Conservation (phyloP, 805 yeast genomes). For the Candida vaughaniae region DNA sequence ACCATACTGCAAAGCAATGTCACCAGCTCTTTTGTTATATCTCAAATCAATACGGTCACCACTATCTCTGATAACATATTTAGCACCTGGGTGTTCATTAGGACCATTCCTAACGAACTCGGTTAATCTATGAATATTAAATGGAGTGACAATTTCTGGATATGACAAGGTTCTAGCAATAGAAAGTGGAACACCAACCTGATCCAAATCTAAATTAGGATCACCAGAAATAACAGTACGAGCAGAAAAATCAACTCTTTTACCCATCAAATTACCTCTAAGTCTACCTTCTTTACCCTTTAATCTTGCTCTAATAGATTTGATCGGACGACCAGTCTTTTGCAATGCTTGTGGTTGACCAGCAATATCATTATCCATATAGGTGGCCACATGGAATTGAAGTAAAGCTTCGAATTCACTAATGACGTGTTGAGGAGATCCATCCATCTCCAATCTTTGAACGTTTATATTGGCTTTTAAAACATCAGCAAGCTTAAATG, state of each 20-base stretch:
- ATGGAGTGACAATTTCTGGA: conserved; percentile 97
- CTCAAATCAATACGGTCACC: conserved; percentile 98
- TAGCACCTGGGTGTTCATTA: conserved; percentile 99
- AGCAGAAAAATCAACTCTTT: conserved; percentile 98
- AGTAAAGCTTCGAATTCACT: conserved; percentile 93
- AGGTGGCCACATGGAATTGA: conserved; percentile 98
- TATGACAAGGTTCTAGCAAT: conserved; percentile 94
- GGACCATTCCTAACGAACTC: conserved; percentile 97
- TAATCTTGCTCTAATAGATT: conserved; percentile 97
- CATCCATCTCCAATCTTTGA: conserved; percentile 96
- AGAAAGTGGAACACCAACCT: conserved; percentile 97
- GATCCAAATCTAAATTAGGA: conserved; percentile 95
- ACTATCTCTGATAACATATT: conserved; percentile 94
- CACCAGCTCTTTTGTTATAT: conserved; percentile 98
- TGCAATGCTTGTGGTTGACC: conserved; percentile 99
- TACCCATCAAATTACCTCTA: conserved; percentile 98
- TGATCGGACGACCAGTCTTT: conserved; percentile 97
- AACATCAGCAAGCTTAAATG: conserved; percentile 95
- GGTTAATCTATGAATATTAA: conserved; percentile 89
- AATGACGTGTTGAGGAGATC: conserved; percentile 98
- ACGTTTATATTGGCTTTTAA: conserved; percentile 95
- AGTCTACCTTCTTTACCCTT: conserved; percentile 99
- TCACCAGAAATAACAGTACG: conserved; percentile 99
- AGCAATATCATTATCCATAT: conserved; percentile 99
- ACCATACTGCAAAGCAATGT: conserved; percentile 94